Conservation (phyloP, 2,329 filamentous ascomycete species). For the Calonectria multiphialidica region DNA sequence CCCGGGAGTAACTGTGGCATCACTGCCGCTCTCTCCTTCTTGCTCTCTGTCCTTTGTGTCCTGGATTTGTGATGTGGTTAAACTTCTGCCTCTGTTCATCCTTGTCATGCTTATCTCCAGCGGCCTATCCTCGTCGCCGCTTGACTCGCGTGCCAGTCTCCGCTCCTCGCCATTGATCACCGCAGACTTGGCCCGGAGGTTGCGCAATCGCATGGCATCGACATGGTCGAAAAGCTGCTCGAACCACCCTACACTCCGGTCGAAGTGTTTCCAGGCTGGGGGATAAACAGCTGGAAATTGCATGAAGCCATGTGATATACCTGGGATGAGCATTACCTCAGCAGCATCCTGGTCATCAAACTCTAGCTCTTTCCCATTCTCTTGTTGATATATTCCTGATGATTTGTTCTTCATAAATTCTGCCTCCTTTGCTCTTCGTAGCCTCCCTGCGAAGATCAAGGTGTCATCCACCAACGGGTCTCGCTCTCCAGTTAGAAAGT, state of each 20-base stretch:
- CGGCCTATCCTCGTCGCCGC: constrained; percentile 83
- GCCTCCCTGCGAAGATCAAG: constrained; percentile 90
- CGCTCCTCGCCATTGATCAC: constrained; percentile 41
- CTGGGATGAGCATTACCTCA: constrained; percentile 87
- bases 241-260: constrained; percentile 85
- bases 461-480: constrained; percentile 98
- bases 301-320: constrained; percentile 92
- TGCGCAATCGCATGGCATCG: constrained; percentile 52
- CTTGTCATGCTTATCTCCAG: constrained; percentile 82
- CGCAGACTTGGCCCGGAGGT: constrained; percentile 28
- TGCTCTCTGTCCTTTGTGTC: constrained; percentile 23
- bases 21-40: constrained; percentile 34
- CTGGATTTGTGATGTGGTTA: constrained; percentile 34
- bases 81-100: constrained; percentile 51
- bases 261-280: constrained; percentile 89
- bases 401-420: constrained; percentile 37
- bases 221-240: constrained; percentile 76
- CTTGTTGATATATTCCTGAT: constrained; percentile 17
- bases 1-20: constrained; percentile 25
- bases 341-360: constrained; percentile 58
- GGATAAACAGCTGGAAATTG: constrained; percentile 92
- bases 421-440: constrained; percentile 82
- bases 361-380: constrained; percentile 43
- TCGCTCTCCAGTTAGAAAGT: constrained; percentile 93
- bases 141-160: constrained; percentile 63